Percentiles rank a stretch among this genome's conserved stretches.
phyloP scores from a whole-genome alignment of 768 basidiomycete genomes.

The Thelephora ganbajun region DNA sequence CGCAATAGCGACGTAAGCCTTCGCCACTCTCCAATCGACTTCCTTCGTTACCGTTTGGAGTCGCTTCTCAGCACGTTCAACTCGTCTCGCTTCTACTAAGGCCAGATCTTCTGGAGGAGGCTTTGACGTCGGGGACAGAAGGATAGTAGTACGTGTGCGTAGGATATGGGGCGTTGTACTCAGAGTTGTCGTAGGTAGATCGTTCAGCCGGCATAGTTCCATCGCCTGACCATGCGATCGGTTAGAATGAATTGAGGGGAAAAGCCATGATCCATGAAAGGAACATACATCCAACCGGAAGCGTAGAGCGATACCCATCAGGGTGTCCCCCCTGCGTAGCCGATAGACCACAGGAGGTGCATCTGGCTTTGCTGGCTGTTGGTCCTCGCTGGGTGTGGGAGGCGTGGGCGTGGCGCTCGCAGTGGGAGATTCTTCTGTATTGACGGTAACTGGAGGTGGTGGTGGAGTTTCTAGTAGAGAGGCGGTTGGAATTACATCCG shows the following conservation, averaged over 20 bases:
- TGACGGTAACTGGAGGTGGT: background rate
- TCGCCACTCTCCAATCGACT: constrained; percentile 49
- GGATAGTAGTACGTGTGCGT: constrained; percentile 48
- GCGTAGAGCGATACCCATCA: constrained; percentile 49
- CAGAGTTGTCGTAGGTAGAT: constrained; percentile 48
- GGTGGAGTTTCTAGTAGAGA: background rate
- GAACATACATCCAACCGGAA: constrained; percentile 46
- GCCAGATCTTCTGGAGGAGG: constrained; percentile 8
- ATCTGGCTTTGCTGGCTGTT: too few species aligned
- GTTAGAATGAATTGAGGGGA: background rate
- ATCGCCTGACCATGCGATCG: constrained; percentile 26
- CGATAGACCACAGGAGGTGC: too few species aligned
- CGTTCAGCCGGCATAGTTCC: constrained; percentile 51
- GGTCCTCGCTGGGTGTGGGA: constrained; percentile 10
- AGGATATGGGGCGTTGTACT: constrained; percentile 61
- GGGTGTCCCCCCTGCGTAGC: constrained; percentile 30
- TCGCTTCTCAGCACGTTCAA: constrained; percentile 42
- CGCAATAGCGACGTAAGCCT: constrained; percentile 58
- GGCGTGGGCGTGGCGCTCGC: background rate
- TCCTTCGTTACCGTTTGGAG: constrained; percentile 58
- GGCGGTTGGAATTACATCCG: constrained; percentile 1
- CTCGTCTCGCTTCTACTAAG: background rate
- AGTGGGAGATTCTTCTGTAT: background rate
- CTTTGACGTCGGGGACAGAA: constrained; percentile 25
- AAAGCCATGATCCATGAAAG: background rate